Evolutionary conservation across 2,329 filamentous ascomycete genomes (phyloP), one percentile per base, ranked within the genome.

Genomic region (Colletotrichum sp.): DNA sequence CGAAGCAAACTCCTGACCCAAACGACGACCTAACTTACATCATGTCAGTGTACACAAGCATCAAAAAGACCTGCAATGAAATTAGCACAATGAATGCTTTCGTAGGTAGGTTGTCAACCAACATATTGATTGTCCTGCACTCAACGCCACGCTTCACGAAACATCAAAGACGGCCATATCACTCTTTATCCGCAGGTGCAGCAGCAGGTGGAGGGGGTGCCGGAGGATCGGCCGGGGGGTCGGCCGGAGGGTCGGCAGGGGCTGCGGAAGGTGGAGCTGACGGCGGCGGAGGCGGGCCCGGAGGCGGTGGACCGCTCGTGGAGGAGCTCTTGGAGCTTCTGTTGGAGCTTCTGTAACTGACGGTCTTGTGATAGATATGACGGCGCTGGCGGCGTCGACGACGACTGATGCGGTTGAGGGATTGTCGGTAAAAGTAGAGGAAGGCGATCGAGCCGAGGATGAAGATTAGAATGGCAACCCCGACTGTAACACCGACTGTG

Each of bases 401-500:
- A 36, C 79, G 81, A 21, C 78, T 77, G 2, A 80, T 80, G 70
- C 84, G 83, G 8, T 81, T 81, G 58, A 87, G 81, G 4, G 86
- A 85, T 24, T 75, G 71, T 62, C 85, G 82, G 76, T 88, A 88
- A 5, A 81, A 78, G 77, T 83, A 86, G 48, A 86, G 76, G 75
- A 89, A 88, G 48, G 81, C 81, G 52, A 79, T 70, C 21, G 83
- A 74, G 24, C 79, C 83, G 18, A 82, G 78, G 71, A 89, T 69
- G 71, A 88, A 88, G 24, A 83, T 78, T 30, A 82, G 82, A 24
- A 88, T 79, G 5, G 85, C 79, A 55, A 88, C 79, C 73, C 84
- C 86, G 59, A 88, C 83, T 5, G 86, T 82, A 73, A 87, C 80
- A 69, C 86, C 86, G 70, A 87, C 88, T 38, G 83, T 85, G 68